Evolutionary conservation across 305 asterid genomes (phyloP).

Genomic region (Plantago rigida): DNA sequence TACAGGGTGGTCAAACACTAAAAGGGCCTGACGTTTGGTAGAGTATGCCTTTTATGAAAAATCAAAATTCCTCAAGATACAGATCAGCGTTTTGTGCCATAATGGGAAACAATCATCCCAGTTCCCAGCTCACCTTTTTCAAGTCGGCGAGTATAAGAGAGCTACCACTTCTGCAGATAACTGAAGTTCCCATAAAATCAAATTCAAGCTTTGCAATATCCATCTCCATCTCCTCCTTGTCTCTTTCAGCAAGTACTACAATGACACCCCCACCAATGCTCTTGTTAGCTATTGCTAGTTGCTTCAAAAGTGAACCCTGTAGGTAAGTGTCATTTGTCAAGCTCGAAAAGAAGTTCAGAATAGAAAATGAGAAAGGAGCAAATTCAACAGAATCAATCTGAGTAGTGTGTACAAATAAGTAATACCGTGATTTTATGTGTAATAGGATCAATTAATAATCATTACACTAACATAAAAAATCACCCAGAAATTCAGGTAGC

Average conservation of each 20-base stretch:
- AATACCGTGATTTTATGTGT: not conserved
- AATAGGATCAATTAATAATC: constrained; percentile 1
- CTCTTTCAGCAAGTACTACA: constrained; percentile 96
- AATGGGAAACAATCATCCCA: constrained; percentile 3
- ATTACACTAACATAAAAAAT: not conserved
- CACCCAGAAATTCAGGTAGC: constrained; percentile 14
- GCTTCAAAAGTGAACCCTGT: constrained; percentile 96
- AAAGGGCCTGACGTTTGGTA: too few species aligned
- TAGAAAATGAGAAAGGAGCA: too few species aligned
- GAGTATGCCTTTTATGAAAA: not conserved
- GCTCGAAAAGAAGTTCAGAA: too few species aligned
- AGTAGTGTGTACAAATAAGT: not conserved
- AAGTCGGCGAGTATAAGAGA: constrained; percentile 94
- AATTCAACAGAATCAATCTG: not conserved
- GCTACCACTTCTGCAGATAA: constrained; percentile 94
- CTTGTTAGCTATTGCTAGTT: constrained; percentile 90
- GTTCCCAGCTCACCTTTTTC: constrained; percentile 50
- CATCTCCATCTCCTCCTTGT: constrained; percentile 97
- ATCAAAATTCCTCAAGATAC: constrained; percentile 6
- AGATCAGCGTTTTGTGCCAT: not conserved
- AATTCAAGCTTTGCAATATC: constrained; percentile 88
- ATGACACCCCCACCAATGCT: constrained; percentile 92
- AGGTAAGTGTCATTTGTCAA: constrained; percentile 19
- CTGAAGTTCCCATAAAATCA: constrained; percentile 89
- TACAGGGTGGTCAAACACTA: too few species aligned